A percentile compares a stretch with the other conserved stretches of the same genome.
Conservation (phyloP, 306 rosid genomes). For the Canavalia ensiformis region DNA sequence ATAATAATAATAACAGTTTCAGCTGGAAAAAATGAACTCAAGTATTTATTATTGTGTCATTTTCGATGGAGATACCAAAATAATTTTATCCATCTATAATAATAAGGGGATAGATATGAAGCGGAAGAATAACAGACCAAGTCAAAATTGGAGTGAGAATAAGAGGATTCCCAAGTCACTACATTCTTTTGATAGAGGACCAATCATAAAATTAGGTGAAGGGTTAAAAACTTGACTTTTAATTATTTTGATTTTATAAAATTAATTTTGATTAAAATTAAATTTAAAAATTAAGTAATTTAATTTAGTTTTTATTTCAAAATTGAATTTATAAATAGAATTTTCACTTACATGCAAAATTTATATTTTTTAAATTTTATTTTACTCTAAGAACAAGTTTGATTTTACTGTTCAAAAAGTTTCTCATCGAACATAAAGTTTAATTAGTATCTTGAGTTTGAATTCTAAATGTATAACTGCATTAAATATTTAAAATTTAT, state of each 20-base stretch:
- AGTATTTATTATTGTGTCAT: not conserved
- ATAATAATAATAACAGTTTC: not conserved
- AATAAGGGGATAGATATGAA: not conserved
- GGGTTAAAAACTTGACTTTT: too few species aligned
- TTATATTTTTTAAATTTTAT: not conserved
- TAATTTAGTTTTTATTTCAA: too few species aligned
- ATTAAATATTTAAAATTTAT: too few species aligned
- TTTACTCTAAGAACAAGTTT: not conserved
- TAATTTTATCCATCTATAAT: not conserved
- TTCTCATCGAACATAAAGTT: too few species aligned
- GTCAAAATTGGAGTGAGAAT: constrained; percentile 3
- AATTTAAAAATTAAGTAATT: too few species aligned
- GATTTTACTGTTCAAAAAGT: not conserved
- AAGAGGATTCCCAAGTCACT: too few species aligned
- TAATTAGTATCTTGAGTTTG: too few species aligned
- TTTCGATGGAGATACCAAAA: constrained; percentile 25
- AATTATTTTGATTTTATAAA: not conserved
- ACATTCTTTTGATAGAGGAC: not conserved
- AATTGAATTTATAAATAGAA: too few species aligned
- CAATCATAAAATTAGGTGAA: not conserved
- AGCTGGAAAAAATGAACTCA: not conserved
- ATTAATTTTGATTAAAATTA: not conserved
- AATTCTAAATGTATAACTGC: too few species aligned
- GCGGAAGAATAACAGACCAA: not conserved
- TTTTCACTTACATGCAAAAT: not conserved